These are phyloP conservation scores for Oenanthe javanica DNA, from an alignment of 140 eudicot species.

Conservation along the genomic window DNA sequence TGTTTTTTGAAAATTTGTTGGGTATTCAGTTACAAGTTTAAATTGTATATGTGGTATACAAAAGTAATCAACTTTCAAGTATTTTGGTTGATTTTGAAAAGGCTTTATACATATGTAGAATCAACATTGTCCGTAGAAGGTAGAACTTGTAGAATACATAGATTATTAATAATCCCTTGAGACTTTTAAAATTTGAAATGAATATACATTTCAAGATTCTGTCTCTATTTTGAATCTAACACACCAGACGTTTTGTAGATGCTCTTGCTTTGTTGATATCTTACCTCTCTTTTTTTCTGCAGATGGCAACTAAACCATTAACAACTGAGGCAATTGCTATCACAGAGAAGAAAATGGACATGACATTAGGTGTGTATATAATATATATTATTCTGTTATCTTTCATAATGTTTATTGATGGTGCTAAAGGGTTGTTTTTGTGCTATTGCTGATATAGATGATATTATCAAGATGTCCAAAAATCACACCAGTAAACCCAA, in stretches of 20 bases:
- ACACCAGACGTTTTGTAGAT: not conserved
- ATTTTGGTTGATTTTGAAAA: too few relatives aligned
- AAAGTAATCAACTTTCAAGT: too few relatives aligned
- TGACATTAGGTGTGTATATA: constrained; percentile 62
- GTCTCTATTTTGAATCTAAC: not conserved
- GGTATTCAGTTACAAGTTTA: too few relatives aligned
- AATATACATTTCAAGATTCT: not conserved
- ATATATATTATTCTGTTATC: not conserved
- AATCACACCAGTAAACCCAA: constrained; percentile 28
- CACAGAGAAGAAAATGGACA: constrained; percentile 96
- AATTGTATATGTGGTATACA: too few relatives aligned
- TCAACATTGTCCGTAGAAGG: too few relatives aligned
- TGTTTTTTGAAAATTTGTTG: too few relatives aligned
- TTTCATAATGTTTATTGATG: not conserved
- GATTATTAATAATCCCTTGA: not conserved
- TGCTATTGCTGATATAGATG: constrained; percentile 41
- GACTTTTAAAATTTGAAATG: not conserved
- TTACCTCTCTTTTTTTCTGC: not conserved
- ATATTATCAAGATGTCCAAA: constrained; percentile 90
- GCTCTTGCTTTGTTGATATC: not conserved
- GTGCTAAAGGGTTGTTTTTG: not conserved
- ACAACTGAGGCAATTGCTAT: constrained; percentile 88
- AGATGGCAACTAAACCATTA: constrained; percentile 85
- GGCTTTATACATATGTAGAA: too few relatives aligned
- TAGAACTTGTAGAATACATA: not conserved